Base-by-base conservation (phyloP, 257 asterid genomes). In the Ilex asprella region DNA sequence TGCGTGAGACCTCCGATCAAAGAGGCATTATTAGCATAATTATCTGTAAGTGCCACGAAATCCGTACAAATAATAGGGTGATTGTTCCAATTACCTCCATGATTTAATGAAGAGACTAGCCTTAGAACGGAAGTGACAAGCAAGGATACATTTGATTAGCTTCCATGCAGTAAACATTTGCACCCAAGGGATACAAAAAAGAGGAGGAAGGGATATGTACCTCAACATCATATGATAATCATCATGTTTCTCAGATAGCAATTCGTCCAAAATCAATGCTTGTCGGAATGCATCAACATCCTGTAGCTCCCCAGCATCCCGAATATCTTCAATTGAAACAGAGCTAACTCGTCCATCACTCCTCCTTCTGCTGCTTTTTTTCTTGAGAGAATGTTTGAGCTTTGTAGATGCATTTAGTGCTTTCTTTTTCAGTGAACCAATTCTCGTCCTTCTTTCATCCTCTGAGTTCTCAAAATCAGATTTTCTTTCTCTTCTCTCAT, bases 181-280 rank as follows among this genome's bases (percentile, higher is more conserved):
- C 7, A 35, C 41, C 41, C 41, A 2, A 35, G 7, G 41, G 41
- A 35, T 35, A 35, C 41, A 35, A 35, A 56, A 55, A n/a, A 67
- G 51, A 62, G 39, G 66, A 56, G 58, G 31, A 59, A 66, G 30
- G 29, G 59, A 70, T 14, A 76, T 43, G 61, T 59, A 91, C 98
- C 98, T 91, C 79, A 91, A 70, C 95, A 84, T 86, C 89, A 84
- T 84, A 69, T 88, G 95, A 82, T 91, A 91, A 77, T 88, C 97
- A 66, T 88, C 97, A 63, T 86, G 87, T 70, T 85, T 86, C 59
- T 83, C 91, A 1, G 90, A 92, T 12, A 91, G 84, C 74, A 86
- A 65, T 75, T 91, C 98, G 64, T 91, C 97, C 81, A 84, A 74
- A 71, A 91, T 70, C 76, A 91, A 75, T 54, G 89, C 81, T 73